A percentile compares a stretch with the other conserved stretches of the same genome.
These are phyloP conservation scores for Lojkania enalia DNA, from an alignment of 2,329 filamentous ascomycete species.

Conservation along the genomic window DNA sequence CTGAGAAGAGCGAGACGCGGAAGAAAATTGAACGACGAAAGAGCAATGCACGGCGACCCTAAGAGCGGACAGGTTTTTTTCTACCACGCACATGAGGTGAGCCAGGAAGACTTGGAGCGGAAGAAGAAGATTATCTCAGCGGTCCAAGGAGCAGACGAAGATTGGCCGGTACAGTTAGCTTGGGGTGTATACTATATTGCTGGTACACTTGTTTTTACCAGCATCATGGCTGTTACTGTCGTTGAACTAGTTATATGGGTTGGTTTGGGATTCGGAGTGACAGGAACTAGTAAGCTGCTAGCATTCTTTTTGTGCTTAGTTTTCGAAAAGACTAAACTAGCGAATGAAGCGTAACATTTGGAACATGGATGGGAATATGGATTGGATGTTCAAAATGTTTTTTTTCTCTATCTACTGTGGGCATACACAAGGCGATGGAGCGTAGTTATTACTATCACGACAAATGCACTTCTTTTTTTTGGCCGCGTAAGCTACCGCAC, in stretches of 20 bases:
- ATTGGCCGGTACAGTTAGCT: constrained; percentile 34
- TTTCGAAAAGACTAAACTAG: constrained; percentile 17
- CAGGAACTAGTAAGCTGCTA: constrained; percentile 31
- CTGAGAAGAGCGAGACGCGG: constrained; percentile 7
- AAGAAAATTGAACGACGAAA: not conserved
- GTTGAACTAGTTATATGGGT: constrained; percentile 38
- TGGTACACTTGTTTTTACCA: constrained; percentile 37
- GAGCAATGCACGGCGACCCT: not conserved
- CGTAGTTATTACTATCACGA: no score
- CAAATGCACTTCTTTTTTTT: no score
- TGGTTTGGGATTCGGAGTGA: constrained; percentile 22
- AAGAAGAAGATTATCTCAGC: constrained; percentile 17
- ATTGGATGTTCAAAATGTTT: no score
- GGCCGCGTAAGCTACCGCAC: no score
- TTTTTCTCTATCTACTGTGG: no score
- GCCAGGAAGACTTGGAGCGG: constrained; percentile 4
- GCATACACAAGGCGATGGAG: no score
- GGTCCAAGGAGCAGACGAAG: constrained; percentile 32
- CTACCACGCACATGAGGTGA: not conserved
- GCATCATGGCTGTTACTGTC: constrained; percentile 42
- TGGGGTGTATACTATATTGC: constrained; percentile 41
- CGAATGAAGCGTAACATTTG: no score
- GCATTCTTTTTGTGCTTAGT: constrained; percentile 43
- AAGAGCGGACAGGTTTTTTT: not conserved
- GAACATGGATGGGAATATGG: no score